Evolutionary conservation across 495 filamentous ascomycete species (phyloP), one percentile per base, ranked within the genome.

Genomic region (Wilcoxina mikolae): DNA sequence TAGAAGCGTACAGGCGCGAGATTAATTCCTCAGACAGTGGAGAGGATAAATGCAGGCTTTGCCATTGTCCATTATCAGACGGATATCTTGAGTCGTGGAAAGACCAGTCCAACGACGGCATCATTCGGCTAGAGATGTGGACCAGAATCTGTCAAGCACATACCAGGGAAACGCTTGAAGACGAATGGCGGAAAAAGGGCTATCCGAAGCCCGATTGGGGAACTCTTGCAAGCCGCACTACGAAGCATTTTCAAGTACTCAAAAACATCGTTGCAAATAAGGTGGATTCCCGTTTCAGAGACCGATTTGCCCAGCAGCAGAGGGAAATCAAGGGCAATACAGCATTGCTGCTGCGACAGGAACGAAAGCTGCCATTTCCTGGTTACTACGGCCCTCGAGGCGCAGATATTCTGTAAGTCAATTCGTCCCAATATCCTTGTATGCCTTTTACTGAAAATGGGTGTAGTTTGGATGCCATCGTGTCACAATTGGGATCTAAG

Each of bases 301-400:
- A 79, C 15, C 64, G 73, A 2, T 72, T 89, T 31, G 73, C 77
- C 18, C 68, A 82, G 44, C 68, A 76, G 31, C 73, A 79, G 56
- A 77, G 70, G 3, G 68, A 74, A n/a, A 68, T 67, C 29, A 73
- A 71, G 49, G 62, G 76, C 18, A 76, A 71, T 17, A 69, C 75
- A 31, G 57, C 49, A 48, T 62, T 61, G 28, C 39, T 62, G 33
- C 46, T 60, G 22, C 53, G 52, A 1, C 60, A 55, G 33, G 54
- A 62, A 23, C 42, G 60, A 9, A 64, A 57, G n/a, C 38, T 67
- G 12, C 72, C 77, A 41, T 77, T 69, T 2, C 80, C 81, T 25
- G 91, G 91, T 0, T 98, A 96, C 65, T 98, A 95, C 66, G 91
- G 91, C 0, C 75, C 81, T 1, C 74, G 83, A 50, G 91, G 91